Percentiles rank a stretch among this genome's conserved stretches.
phyloP scores from a whole-genome alignment of 1,284 basidiomycete genomes.

The Cutaneotrichosporon arboriforme region DNA sequence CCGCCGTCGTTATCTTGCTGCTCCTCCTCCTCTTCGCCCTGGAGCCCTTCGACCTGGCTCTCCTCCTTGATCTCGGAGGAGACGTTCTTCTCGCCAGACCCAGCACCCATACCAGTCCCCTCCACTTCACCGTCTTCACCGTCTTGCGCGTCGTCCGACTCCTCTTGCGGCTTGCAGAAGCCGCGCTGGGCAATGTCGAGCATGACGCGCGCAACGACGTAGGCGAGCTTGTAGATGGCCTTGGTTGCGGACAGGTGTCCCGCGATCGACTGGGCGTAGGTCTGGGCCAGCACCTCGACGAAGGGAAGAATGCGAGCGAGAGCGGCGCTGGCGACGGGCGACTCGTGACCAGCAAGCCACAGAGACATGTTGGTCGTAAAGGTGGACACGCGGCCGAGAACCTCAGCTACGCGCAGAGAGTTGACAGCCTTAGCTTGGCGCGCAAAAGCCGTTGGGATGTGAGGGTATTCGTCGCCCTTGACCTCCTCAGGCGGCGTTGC shows the following conservation, averaged over 20 bases:
- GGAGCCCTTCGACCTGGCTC: constrained; percentile 89
- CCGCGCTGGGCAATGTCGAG: constrained; percentile 74
- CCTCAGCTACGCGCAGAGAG: constrained; percentile 37
- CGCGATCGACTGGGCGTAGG: constrained; percentile 50
- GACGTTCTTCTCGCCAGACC: constrained; percentile 75
- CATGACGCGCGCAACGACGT: constrained; percentile 69
- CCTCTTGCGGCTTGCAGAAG: constrained; percentile 84
- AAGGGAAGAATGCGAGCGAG: constrained; percentile 40
- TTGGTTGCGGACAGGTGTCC: constrained; percentile 51
- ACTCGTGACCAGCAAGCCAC: constrained; percentile 11
- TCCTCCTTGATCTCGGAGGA: constrained; percentile 92
- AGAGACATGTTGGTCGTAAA: constrained; percentile 22
- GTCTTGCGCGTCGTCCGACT: constrained; percentile 50
- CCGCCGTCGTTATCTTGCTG: constrained; percentile 54
- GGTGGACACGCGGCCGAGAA: constrained; percentile 31
- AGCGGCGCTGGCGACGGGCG: constrained; percentile 13
- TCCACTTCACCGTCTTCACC: constrained; percentile 55
- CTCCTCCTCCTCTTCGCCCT: constrained; percentile 61
- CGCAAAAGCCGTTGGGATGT: constrained; percentile 30
- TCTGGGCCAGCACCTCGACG: constrained; percentile 54
- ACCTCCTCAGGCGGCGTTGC: constrained; percentile 2
- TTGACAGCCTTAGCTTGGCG: constrained; percentile 22
- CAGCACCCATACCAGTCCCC: constrained; percentile 81
- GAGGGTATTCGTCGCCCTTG: constrained; percentile 38
- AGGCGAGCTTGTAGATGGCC: constrained; percentile 76